Evolutionary conservation across 2,329 filamentous ascomycete species (phyloP), one percentile per base, ranked within the genome.

Genomic region (Pseudogymnoascus verrucosus): DNA sequence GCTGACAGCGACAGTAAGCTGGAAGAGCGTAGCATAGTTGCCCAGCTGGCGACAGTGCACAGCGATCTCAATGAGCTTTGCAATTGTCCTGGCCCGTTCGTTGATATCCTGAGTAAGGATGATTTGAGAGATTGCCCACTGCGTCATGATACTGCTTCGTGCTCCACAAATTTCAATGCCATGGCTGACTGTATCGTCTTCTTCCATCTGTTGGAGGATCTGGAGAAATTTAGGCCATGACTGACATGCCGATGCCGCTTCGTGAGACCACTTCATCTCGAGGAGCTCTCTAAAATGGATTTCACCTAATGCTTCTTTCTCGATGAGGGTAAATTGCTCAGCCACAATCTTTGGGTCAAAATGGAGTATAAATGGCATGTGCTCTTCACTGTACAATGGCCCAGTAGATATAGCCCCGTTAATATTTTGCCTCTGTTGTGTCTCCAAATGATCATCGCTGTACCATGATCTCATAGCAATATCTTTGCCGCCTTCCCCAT

Each of bases 271-370:
- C 61, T 85, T 85, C 81, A 95, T 88, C 63, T 92, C 89, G 63
- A 93, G 90, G 11, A 95, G 79, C 69, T 95, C 90, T 72, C 89
- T 91, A 90, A 90, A 95, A 75, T 93, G 90, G 66, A 95, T 89
- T 74, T 93, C 90, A 68, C 91, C 90, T 21, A 95, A 79, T 0
- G 90, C 90, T 72, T 93, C 90, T 73, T 93, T 93, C 71, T 95
- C 90, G 57, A 95, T 90, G 36, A 95, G 81, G 0, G 90, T 93
- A 68, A 95, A 90, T 69, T 95, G 90, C 73, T 93, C 88, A 2
- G 90, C 90, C 26, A 95, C 80, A 2, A 88, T 79, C 68, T 91
- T 86, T 5, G 90, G 91, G 70, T 92, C 89, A 69, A 92, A 93
- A 0, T 89, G 89, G 23, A 95, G 79, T 63, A 92, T 87, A 74